A percentile compares a stretch with the other conserved stretches of the same genome.
phyloP scores from a whole-genome alignment of 176 grass and related monocot genomes.

The Eragrostis nindensis region DNA sequence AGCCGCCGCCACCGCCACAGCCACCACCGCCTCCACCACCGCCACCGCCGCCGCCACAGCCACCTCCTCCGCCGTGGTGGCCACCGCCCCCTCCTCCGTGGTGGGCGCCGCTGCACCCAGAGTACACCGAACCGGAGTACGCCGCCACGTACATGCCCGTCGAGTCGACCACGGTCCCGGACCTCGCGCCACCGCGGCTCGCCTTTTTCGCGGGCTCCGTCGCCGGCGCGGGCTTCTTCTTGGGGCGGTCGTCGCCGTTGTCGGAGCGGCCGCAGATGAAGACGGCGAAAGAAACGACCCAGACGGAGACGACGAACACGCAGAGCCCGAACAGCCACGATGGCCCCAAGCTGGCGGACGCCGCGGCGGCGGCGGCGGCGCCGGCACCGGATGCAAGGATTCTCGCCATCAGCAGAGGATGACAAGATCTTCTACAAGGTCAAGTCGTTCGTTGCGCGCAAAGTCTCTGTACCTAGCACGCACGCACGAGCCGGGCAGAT shows the following conservation, averaged over 20 bases:
- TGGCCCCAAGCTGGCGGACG: neutral
- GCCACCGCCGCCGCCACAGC: neutral
- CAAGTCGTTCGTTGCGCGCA: neutral
- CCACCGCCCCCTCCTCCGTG: neutral
- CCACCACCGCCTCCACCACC: neutral
- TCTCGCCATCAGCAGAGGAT: slow-evolving; percentile 13
- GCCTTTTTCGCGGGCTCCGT: neutral
- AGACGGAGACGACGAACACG: slow-evolving; percentile 32
- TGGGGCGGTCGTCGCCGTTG: neutral
- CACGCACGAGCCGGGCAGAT: too few relatives aligned
- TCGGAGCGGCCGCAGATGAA: slow-evolving; percentile 46
- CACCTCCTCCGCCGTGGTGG: neutral
- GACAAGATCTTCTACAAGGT: neutral
- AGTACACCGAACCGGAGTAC: neutral
- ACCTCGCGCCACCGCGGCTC: neutral
- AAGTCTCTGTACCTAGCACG: neutral
- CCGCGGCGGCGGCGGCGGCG: neutral
- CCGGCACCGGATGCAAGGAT: neutral
- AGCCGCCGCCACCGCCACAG: neutral
- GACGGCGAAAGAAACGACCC: slow-evolving; percentile 23
- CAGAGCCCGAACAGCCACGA: slow-evolving; percentile 22
- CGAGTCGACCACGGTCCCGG: neutral
- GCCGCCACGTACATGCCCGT: neutral
- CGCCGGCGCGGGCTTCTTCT: slow-evolving; percentile 10
- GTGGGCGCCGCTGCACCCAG: neutral